phyloP scores from a whole-genome alignment of 129 eudicot genomes.

The Helianthus tuberosus region DNA sequence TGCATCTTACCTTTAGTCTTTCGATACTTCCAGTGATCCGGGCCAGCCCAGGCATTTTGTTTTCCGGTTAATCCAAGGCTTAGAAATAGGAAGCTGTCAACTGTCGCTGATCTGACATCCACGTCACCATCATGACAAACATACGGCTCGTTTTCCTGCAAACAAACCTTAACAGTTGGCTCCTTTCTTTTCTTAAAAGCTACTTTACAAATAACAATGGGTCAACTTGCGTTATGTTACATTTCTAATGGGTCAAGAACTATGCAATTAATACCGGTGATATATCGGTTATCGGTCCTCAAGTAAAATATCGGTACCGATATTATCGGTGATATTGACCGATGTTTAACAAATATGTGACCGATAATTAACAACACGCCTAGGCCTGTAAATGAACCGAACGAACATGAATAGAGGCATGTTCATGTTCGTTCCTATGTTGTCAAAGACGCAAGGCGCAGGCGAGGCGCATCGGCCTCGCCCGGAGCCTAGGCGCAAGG shows the following conservation, averaged over 20 bases:
- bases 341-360: too few species aligned
- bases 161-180: slow-evolving; percentile 2
- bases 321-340: too few species aligned
- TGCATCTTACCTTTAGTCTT: slow-evolving; percentile 43
- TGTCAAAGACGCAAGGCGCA: too few species aligned
- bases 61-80: slow-evolving; percentile 41
- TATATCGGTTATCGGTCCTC: too few species aligned
- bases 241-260: not conserved
- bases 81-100: slow-evolving; percentile 43
- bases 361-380: too few species aligned
- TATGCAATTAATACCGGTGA: too few species aligned
- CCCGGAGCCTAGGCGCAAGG: too few species aligned
- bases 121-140: slow-evolving; percentile 32
- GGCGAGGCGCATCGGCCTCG: too few species aligned
- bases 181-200: not conserved
- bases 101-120: slow-evolving; percentile 37
- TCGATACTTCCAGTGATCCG: slow-evolving; percentile 70
- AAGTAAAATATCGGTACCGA: too few species aligned
- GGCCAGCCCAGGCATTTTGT: slow-evolving; percentile 77
- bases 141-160: slow-evolving; percentile 44
- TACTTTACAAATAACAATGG: not conserved
- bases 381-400: too few species aligned
- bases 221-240: not conserved
- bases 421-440: too few species aligned
- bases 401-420: too few species aligned